Evolutionary conservation across 2,329 filamentous ascomycete species (phyloP).

Genomic region (Aureobasidium sp.): DNA sequence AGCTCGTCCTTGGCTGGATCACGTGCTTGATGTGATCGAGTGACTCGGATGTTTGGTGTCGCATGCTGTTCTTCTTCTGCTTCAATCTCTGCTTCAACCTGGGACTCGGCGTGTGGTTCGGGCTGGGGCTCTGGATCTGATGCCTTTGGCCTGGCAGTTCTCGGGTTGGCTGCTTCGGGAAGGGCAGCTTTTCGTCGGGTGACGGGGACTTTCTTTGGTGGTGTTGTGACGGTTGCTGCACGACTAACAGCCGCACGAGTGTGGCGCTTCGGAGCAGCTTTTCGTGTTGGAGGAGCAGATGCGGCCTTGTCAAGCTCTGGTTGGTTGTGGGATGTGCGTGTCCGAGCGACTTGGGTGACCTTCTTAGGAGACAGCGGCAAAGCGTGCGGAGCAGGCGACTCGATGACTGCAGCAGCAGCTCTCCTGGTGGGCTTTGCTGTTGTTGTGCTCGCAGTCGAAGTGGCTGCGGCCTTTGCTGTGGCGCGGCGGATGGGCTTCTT

Average conservation of each 20-base stretch:
- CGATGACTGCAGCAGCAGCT: slow-evolving; percentile 7
- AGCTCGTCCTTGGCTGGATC: neutral
- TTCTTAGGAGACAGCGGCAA: slow-evolving; percentile 29
- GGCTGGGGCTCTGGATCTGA: neutral
- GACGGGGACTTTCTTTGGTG: neutral
- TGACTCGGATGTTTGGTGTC: neutral
- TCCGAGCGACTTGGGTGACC: slow-evolving; percentile 27
- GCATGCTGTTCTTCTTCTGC: neutral
- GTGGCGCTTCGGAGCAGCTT: neutral
- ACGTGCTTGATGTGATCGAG: neutral
- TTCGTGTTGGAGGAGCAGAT: slow-evolving; percentile 1
- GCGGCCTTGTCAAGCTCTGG: slow-evolving; percentile 7
- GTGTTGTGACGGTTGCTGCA: neutral
- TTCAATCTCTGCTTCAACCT: neutral
- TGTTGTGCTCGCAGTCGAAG: neutral
- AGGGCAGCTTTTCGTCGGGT: slow-evolving; percentile 8
- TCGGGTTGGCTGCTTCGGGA: neutral
- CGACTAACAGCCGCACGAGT: neutral
- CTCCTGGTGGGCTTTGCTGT: slow-evolving; percentile 10
- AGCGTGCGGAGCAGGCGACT: slow-evolving; percentile 4
- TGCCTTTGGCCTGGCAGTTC: neutral
- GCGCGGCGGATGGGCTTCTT: slow-evolving; percentile 31
- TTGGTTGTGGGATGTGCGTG: neutral
- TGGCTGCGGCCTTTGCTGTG: slow-evolving; percentile 21
- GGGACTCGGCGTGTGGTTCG: neutral